Evolutionary conservation across 108 stramenopile species (phyloP).

Genomic region (Ochromonas danica): DNA sequence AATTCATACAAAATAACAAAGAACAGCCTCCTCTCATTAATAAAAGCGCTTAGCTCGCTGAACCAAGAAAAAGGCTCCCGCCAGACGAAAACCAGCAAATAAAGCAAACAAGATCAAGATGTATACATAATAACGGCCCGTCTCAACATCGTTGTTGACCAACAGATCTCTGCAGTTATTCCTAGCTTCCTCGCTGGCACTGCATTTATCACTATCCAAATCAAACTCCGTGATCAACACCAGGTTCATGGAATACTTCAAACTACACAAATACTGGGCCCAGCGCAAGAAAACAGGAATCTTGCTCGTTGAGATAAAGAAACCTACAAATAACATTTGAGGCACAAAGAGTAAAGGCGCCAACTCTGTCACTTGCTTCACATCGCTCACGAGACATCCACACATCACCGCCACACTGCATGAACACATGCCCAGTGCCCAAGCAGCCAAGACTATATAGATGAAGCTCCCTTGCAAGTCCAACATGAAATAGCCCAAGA

Average conservation of each 20-base stretch:
- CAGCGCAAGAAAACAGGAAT: conserved; percentile 29
- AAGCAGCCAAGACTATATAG: conserved; percentile 11
- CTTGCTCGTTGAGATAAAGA: conserved; percentile 8
- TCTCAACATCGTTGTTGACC: neutral
- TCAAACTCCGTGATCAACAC: conserved; percentile 21
- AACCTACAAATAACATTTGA: conserved; percentile 28
- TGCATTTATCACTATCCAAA: neutral
- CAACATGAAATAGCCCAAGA: conserved; percentile 20
- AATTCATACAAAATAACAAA: no score
- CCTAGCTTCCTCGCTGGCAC: neutral
- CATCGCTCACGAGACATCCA: conserved; percentile 1
- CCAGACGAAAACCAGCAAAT: no score
- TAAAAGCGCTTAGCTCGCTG: no score
- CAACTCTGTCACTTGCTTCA: conserved; percentile 25
- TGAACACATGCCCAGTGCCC: neutral
- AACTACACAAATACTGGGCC: conserved; percentile 17
- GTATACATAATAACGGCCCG: neutral
- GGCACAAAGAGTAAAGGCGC: conserved; percentile 19
- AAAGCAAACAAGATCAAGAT: no score
- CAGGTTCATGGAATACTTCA: conserved; percentile 28
- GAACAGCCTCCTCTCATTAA: no score
- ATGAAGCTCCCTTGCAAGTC: conserved; percentile 17
- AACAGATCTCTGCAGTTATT: neutral
- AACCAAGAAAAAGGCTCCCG: no score
- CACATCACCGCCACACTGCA: neutral